These are phyloP conservation scores for Ophiocordyceps robertsii DNA, from an alignment of 2,329 filamentous ascomycete genomes.

Conservation along the genomic window DNA sequence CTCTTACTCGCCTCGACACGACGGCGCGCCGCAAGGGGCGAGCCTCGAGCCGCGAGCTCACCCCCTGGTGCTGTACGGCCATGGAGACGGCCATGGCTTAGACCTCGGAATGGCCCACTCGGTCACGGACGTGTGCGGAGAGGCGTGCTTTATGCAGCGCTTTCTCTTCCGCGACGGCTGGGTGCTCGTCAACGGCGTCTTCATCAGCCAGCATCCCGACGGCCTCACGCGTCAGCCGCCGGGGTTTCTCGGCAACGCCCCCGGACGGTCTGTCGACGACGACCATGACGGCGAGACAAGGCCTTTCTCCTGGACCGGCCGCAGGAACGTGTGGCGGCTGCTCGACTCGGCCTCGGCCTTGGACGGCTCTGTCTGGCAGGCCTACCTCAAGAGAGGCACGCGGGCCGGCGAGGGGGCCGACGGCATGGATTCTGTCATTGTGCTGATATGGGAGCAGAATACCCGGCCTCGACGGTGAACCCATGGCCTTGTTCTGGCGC, in stretches of 20 bases:
- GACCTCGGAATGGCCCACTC: conserved; percentile 26
- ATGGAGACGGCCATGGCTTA: conserved; percentile 22
- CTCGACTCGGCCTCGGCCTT: conserved; percentile 22
- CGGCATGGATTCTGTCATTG: conserved; percentile 24
- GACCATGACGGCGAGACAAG: conserved; percentile 1
- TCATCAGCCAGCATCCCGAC: conserved; percentile 27
- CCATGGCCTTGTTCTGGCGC: not conserved
- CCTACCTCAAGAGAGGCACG: conserved; percentile 24
- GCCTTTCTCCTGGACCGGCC: conserved; percentile 20
- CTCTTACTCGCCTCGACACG: conserved; percentile 23
- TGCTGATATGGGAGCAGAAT: conserved; percentile 24
- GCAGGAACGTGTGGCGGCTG: conserved; percentile 25
- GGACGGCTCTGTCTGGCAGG: conserved; percentile 30
- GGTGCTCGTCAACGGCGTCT: conserved; percentile 33
- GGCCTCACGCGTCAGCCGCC: conserved; percentile 10
- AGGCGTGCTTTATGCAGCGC: conserved; percentile 32
- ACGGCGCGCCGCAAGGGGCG: conserved; percentile 13
- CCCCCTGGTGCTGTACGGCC: conserved; percentile 27
- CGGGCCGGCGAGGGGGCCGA: conserved; percentile 9
- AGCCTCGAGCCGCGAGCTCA: conserved; percentile 25
- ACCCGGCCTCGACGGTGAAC: not conserved
- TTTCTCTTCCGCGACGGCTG: conserved; percentile 31
- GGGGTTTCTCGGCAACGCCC: not conserved
- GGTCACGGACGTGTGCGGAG: conserved; percentile 28
- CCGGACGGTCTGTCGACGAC: not conserved